phyloP scores from a whole-genome alignment of 2,329 filamentous ascomycete genomes.

The Diaporthe sp. region DNA sequence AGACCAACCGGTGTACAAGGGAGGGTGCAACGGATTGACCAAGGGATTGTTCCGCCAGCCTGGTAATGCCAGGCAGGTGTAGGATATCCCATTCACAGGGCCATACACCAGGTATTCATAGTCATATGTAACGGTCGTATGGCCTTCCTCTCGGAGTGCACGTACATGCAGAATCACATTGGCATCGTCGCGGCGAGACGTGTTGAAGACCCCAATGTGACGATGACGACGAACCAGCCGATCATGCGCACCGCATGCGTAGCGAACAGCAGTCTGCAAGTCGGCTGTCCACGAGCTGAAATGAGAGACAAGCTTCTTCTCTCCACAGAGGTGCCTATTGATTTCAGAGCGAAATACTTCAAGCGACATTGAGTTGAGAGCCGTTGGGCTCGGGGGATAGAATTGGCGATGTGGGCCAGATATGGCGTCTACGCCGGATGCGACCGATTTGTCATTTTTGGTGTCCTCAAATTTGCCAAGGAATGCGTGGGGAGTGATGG shows the following conservation, averaged over 20 bases:
- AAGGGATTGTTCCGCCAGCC: neutral
- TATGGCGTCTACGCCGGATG: neutral
- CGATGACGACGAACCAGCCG: too few species aligned
- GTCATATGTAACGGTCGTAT: neutral
- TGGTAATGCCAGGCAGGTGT: neutral
- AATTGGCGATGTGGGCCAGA: neutral
- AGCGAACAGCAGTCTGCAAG: too few species aligned
- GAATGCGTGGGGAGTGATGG: neutral
- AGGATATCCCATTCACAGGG: neutral
- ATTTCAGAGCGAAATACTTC: neutral
- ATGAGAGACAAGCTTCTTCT: accelerated
- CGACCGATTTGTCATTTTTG: neutral
- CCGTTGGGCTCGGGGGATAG: accelerated
- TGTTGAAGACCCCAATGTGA: neutral
- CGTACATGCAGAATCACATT: neutral
- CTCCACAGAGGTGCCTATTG: neutral
- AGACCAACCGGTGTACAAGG: neutral
- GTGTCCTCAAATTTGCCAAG: neutral
- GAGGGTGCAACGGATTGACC: neutral
- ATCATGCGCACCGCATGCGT: too few species aligned
- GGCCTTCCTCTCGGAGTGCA: neutral
- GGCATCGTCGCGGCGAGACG: neutral
- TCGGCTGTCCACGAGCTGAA: neutral
- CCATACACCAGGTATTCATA: neutral
- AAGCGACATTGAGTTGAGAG: neutral